These are phyloP conservation scores for Scheffersomyces lignosus DNA, from an alignment of 805 yeast genomes.

Conservation along the genomic window DNA sequence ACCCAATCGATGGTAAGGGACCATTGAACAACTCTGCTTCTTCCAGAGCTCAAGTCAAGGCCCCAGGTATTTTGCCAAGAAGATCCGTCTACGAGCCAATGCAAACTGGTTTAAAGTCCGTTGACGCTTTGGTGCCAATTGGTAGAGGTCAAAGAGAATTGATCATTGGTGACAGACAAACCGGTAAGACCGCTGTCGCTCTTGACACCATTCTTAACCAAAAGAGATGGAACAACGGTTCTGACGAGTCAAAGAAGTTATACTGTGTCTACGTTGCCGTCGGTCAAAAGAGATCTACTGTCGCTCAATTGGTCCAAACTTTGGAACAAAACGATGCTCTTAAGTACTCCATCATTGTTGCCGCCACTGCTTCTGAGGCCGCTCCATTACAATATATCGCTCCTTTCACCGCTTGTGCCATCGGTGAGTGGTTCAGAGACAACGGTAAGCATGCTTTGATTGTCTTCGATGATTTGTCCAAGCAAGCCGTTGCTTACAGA, in stretches of 20 bases:
- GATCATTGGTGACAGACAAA: conserved; percentile 99
- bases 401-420: conserved; percentile 99
- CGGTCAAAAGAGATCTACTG: conserved; percentile 99
- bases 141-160: conserved; percentile 99
- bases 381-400: conserved; percentile 99
- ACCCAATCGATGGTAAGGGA: conserved; percentile 99
- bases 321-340: conserved; percentile 97
- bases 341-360: conserved; percentile 96
- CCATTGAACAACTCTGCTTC: conserved; percentile 84
- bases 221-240: conserved; percentile 96
- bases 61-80: conserved; percentile 99
- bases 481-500: conserved; percentile 99
- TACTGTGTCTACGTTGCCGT: conserved; percentile 99
- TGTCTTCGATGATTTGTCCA: conserved; percentile 96
- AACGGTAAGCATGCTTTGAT: conserved; percentile 97
- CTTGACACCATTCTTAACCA: conserved; percentile 97
- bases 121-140: conserved; percentile 97
- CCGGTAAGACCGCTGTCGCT: conserved; percentile 99
- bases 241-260: conserved; percentile 94
- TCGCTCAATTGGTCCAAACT: conserved; percentile 99
- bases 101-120: conserved; percentile 99
- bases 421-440: conserved; percentile 99
- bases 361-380: conserved; percentile 99
- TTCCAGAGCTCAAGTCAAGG: conserved; percentile 97
- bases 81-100: conserved; percentile 98